Conservation (phyloP, 345 rosid genomes). For the Gossypium thurberi region DNA sequence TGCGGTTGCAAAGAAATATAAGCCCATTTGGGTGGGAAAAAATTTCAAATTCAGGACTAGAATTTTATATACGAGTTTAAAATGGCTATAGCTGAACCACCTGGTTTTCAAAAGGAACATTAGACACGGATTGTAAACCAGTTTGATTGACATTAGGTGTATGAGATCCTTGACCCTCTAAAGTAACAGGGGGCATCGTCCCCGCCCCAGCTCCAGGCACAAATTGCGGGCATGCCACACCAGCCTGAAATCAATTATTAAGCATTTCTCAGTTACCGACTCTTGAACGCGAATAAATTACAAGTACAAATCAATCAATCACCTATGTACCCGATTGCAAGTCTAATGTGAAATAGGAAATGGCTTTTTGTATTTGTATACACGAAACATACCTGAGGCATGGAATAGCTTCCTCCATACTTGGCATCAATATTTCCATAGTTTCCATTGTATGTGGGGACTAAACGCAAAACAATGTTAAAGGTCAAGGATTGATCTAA, state of each 20-base stretch:
- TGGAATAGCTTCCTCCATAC: slow-evolving; percentile 30
- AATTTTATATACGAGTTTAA: neutral
- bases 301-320: neutral
- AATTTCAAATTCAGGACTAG: neutral
- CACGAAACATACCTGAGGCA: slow-evolving; percentile 39
- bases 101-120: neutral
- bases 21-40: neutral
- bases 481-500: slow-evolving; percentile 9
- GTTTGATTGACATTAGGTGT: neutral
- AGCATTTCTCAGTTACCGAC: neutral
- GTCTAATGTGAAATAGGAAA: neutral
- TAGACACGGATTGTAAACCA: neutral
- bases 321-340: neutral
- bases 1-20: neutral
- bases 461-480: slow-evolving; percentile 15
- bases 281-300: neutral
- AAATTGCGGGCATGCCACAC: neutral
- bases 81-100: neutral
- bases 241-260: neutral
- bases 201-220: neutral
- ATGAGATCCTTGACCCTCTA: slow-evolving; percentile 4
- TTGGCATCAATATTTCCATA: slow-evolving; percentile 36
- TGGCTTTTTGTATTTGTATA: neutral
- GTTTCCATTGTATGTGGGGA: slow-evolving; percentile 35
- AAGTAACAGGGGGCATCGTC: neutral